Evolutionary conservation across 2,329 filamentous ascomycete species (phyloP).

Genomic region (Akanthomyces muscarius): DNA sequence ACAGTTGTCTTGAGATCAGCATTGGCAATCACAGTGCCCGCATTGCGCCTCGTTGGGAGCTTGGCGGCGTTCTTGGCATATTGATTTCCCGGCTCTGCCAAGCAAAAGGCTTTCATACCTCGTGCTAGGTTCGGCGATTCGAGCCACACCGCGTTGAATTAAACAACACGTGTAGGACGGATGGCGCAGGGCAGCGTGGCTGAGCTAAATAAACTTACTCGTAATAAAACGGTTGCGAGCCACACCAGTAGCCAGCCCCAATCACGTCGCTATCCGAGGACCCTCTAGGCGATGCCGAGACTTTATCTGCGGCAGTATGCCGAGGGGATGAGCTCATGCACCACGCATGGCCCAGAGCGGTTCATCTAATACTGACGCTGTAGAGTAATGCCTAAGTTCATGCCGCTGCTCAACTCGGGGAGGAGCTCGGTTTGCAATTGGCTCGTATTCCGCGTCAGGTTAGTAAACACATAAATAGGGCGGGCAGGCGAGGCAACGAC

Average conservation of each 20-base stretch:
- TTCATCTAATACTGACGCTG: not conserved
- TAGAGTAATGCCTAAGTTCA: not conserved
- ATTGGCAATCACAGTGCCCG: slow-evolving; percentile 3
- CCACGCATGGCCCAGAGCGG: not conserved
- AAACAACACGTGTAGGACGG: slow-evolving; percentile 8
- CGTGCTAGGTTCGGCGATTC: not conserved
- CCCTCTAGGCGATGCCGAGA: slow-evolving; percentile 1
- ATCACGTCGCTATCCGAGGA: slow-evolving; percentile 3
- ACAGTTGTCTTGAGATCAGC: not conserved
- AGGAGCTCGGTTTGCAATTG: not conserved
- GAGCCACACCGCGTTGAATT: not conserved
- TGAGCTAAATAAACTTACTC: slow-evolving; percentile 11
- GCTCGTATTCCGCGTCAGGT: not conserved
- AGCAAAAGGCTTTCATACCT: not conserved
- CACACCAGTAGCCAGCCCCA: not conserved
- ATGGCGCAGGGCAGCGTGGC: slow-evolving; percentile 1
- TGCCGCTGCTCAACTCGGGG: not conserved
- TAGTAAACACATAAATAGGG: not conserved
- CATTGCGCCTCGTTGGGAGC: slow-evolving; percentile 7
- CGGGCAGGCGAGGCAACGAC: not conserved
- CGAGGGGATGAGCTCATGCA: slow-evolving; percentile 2
- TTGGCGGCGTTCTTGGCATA: slow-evolving; percentile 10
- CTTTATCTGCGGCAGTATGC: not conserved
- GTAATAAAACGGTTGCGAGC: slow-evolving; percentile 10
- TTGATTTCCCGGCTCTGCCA: not conserved